Evolutionary conservation across 495 filamentous ascomycete genomes (phyloP).

Genomic region (Talaromyces wortmannii): DNA sequence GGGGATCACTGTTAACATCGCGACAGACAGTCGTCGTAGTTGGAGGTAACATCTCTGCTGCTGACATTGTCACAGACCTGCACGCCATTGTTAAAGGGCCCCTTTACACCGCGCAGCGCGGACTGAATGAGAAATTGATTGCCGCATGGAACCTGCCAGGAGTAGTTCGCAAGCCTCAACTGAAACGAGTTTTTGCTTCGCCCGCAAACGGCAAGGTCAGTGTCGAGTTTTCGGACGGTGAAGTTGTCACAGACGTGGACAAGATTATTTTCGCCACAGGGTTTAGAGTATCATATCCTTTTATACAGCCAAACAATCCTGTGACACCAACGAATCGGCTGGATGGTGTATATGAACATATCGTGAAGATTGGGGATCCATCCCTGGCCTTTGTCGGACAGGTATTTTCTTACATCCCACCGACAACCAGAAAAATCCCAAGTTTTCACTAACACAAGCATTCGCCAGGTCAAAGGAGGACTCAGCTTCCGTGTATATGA

Average conservation of each 20-base stretch:
- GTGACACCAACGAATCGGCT: conserved; percentile 17
- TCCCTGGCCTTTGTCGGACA: conserved; percentile 30
- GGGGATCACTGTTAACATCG: not conserved
- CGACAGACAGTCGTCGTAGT: conserved; percentile 28
- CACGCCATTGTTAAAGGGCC: conserved; percentile 23
- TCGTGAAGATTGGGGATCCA: conserved; percentile 27
- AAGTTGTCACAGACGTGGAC: conserved; percentile 39
- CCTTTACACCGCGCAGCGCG: conserved; percentile 30
- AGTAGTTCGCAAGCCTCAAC: conserved; percentile 12
- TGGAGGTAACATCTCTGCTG: conserved; percentile 37
- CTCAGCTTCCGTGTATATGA: conserved; percentile 56
- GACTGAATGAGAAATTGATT: conserved; percentile 14
- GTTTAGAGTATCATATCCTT: conserved; percentile 47
- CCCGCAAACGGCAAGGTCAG: conserved; percentile 8
- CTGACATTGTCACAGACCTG: conserved; percentile 31
- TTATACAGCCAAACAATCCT: conserved; percentile 14
- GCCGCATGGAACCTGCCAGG: conserved; percentile 16
- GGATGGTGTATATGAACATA: conserved; percentile 22
- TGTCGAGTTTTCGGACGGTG: conserved; percentile 43
- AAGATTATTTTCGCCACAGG: conserved; percentile 53
- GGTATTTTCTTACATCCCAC: not conserved
- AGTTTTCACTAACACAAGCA: not conserved
- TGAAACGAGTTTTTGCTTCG: conserved; percentile 5
- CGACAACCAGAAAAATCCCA: not conserved
- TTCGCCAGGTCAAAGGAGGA: conserved; percentile 43